Percentiles rank a stretch among this genome's conserved stretches.
These are phyloP conservation scores for Leptosphaerulina australis DNA, from an alignment of 2,329 filamentous ascomycete species.

Conservation along the genomic window DNA sequence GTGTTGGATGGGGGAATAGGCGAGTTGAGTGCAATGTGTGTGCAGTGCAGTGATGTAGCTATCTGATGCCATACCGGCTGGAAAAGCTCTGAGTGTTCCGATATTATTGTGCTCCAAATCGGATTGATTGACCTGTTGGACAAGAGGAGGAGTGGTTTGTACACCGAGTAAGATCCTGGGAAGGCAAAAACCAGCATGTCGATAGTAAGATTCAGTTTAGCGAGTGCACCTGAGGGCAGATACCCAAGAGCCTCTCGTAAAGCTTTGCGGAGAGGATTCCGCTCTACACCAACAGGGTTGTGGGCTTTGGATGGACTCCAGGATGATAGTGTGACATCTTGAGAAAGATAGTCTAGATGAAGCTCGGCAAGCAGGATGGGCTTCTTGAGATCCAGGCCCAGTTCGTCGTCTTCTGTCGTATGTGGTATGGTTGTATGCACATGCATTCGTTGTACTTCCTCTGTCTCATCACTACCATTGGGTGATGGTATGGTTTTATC, in stretches of 20 bases:
- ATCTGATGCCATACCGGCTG: slow-evolving; percentile 36
- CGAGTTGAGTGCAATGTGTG: slow-evolving; percentile 64
- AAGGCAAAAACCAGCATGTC: slow-evolving; percentile 30
- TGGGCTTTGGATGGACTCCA: not conserved
- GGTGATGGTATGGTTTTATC: not conserved
- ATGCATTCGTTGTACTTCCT: slow-evolving; percentile 23
- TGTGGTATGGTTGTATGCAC: slow-evolving; percentile 28
- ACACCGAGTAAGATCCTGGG: slow-evolving; percentile 59
- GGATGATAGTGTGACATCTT: slow-evolving; percentile 23
- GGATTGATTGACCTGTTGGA: slow-evolving; percentile 33
- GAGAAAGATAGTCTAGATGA: slow-evolving; percentile 15
- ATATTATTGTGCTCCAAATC: slow-evolving; percentile 28
- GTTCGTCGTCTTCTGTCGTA: not conserved
- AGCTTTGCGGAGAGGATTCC: slow-evolving; percentile 34
- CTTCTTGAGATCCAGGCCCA: not conserved
- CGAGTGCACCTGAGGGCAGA: slow-evolving; percentile 22
- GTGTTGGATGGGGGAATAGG: slow-evolving; percentile 55
- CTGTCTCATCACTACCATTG: not conserved
- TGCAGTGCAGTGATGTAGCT: slow-evolving; percentile 52
- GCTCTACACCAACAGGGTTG: not conserved
- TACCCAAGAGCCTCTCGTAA: slow-evolving; percentile 22
- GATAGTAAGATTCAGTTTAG: slow-evolving; percentile 21
- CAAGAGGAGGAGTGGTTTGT: slow-evolving; percentile 64
- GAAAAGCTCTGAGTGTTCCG: slow-evolving; percentile 29
- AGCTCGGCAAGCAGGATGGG: slow-evolving; percentile 13